Evolutionary conservation across 495 filamentous ascomycete species (phyloP), one percentile per base, ranked within the genome.

Genomic region (Aspergillus leporis): DNA sequence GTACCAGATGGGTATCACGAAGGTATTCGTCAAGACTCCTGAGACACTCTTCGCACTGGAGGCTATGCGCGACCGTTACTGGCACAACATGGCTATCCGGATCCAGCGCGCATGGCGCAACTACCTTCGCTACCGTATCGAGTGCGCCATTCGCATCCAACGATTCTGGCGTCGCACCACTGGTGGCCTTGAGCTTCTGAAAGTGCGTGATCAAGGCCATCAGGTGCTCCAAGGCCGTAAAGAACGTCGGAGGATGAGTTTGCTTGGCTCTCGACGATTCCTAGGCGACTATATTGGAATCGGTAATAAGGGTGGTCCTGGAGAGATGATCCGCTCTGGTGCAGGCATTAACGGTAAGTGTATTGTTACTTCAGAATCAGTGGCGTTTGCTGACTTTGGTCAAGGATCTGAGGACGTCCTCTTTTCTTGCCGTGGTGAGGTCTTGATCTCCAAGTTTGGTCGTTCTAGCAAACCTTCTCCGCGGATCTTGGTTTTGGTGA

Each of bases 61-160:
- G 72, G 91, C 94, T 41, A 97, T 99, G 94, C 83, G 95, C 61
- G 95, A 98, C 70, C 83, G 90, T 22, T 98, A 97, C 74, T 98
- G 93, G 93, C 92, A 97, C 72, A 99, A 98, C 74, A 98, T 99
- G 94, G 93, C 94, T 7, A 96, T 92, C 50, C 85, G 95, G 31
- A 98, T 99, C 61, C 95, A 99, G 71, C 85, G 95, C 58, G 93
- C 94, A 61, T 99, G 95, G 95, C 83, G 95, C 58, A 96, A 96
- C 60, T 98, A 97, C 62, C 80, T 98, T 36, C 85, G 92, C 13
- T 97, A 98, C 71, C 83, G 95, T 25, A 89, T 87, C 13, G 94
- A 98, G 74, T 92, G 91, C 61, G 94, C 94, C 10, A 96, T 87
- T 22, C 84, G 95, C 7, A 98, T 99, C 53, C 95, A 98, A 66